Evolutionary conservation across 768 basidiomycete species (phyloP).

Genomic region (Hericium rajendrae): DNA sequence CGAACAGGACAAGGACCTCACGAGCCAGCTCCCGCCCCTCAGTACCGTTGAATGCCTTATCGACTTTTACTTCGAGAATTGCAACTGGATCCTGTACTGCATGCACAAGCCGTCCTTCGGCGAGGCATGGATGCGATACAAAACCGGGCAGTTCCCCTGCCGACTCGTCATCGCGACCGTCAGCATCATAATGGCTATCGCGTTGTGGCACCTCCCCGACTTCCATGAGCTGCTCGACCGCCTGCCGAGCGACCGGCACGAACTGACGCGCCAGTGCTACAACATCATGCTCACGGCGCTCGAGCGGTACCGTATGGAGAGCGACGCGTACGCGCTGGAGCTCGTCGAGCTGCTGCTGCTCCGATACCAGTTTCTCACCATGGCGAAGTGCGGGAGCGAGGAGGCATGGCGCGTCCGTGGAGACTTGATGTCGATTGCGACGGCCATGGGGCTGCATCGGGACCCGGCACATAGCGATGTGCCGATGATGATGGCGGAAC

Average conservation of each 20-base stretch:
- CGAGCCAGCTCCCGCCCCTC: slow-evolving; percentile 11
- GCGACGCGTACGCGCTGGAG: slow-evolving; percentile 46
- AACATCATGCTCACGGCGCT: slow-evolving; percentile 58
- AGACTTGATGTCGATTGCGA: slow-evolving; percentile 63
- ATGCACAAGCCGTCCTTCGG: slow-evolving; percentile 8
- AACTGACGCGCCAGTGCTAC: slow-evolving; percentile 55
- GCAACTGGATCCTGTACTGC: slow-evolving; percentile 10
- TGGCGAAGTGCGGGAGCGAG: slow-evolving; percentile 68
- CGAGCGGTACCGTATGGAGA: slow-evolving; percentile 47
- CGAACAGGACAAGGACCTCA: slow-evolving; percentile 12
- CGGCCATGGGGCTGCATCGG: slow-evolving; percentile 78
- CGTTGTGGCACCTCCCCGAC: slow-evolving; percentile 11
- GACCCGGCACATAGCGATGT: slow-evolving; percentile 77
- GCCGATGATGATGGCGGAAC: slow-evolving; percentile 59
- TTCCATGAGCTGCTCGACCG: slow-evolving; percentile 10
- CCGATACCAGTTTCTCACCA: slow-evolving; percentile 60
- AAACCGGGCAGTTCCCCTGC: slow-evolving; percentile 11
- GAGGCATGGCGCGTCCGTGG: slow-evolving; percentile 73
- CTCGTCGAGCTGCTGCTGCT: slow-evolving; percentile 68
- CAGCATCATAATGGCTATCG: slow-evolving; percentile 11
- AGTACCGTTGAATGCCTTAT: slow-evolving; percentile 10
- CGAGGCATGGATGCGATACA: slow-evolving; percentile 11
- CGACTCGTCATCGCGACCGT: slow-evolving; percentile 12
- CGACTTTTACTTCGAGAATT: slow-evolving; percentile 13
- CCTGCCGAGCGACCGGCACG: slow-evolving; percentile 6